A percentile compares a stretch with the other conserved stretches of the same genome.
phyloP scores from a whole-genome alignment of 192 early-diverging fungal species.

The Glomus cerebriforme region DNA sequence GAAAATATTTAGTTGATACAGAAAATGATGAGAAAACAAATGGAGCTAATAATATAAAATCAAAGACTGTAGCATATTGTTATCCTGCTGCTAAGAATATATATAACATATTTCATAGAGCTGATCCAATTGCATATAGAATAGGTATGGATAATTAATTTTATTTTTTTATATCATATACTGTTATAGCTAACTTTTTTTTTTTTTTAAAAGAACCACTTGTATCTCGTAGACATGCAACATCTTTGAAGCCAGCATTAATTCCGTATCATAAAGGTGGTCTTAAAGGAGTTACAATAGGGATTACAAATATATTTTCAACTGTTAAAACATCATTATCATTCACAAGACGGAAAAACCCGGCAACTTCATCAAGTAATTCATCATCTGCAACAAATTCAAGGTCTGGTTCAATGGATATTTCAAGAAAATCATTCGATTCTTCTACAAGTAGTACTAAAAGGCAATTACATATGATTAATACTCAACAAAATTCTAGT shows the following conservation, averaged over 20 bases:
- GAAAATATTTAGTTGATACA: constrained; percentile 19
- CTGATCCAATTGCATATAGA: constrained; percentile 67
- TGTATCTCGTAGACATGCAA: constrained; percentile 55
- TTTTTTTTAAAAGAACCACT: constrained; percentile 56
- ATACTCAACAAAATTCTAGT: not conserved
- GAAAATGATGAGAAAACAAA: not conserved
- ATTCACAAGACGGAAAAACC: not conserved
- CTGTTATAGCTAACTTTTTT: not conserved
- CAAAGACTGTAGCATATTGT: constrained; percentile 36
- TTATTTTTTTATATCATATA: not conserved
- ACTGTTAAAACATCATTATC: not conserved
- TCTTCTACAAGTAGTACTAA: constrained; percentile 23
- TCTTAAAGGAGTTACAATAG: constrained; percentile 64
- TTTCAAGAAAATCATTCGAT: constrained; percentile 14
- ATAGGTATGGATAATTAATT: constrained; percentile 2
- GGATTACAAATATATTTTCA: constrained; percentile 50
- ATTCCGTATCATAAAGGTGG: constrained; percentile 85
- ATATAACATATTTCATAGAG: constrained; percentile 81
- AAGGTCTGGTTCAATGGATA: not conserved
- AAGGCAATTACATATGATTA: not conserved
- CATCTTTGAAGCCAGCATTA: constrained; percentile 63
- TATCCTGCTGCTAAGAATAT: constrained; percentile 70
- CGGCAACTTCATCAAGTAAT: not conserved
- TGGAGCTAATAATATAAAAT: not conserved
- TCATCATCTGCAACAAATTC: not conserved